phyloP scores from a whole-genome alignment of 768 basidiomycete genomes.

The Mycena rebaudengoi region DNA sequence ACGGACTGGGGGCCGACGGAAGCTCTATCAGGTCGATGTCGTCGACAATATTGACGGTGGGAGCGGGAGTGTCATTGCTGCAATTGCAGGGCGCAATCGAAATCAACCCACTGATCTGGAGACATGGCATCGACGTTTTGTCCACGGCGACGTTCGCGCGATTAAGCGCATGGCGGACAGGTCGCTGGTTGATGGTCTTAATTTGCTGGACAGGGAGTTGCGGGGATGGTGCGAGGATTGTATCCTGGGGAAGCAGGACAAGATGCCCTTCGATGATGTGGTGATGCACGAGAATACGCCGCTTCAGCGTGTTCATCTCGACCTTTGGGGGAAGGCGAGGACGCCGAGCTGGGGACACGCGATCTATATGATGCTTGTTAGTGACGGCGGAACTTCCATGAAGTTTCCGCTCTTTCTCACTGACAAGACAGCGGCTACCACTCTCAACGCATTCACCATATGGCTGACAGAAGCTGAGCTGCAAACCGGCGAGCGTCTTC shows the following conservation, averaged over 20 bases:
- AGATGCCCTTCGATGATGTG: constrained; percentile 29
- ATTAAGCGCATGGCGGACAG: constrained; percentile 20
- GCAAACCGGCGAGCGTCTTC: constrained; percentile 17
- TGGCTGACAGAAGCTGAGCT: constrained; percentile 22
- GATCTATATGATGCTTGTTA: constrained; percentile 33
- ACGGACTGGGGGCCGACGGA: neutral
- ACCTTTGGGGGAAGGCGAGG: constrained; percentile 34
- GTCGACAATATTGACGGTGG: neutral
- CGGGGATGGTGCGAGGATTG: constrained; percentile 33
- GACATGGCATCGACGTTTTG: constrained; percentile 35
- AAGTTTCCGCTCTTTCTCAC: constrained; percentile 24
- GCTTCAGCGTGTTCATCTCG: constrained; percentile 26
- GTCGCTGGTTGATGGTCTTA: constrained; percentile 29
- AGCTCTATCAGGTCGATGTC: neutral
- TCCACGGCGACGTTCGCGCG: constrained; percentile 14
- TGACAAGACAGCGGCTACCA: constrained; percentile 29
- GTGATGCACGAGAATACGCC: constrained; percentile 15
- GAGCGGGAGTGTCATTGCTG: neutral
- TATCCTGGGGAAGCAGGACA: constrained; percentile 33
- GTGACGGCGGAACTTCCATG: constrained; percentile 24
- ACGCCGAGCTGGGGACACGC: constrained; percentile 18
- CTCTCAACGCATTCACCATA: constrained; percentile 23
- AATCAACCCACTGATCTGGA: constrained; percentile 26
- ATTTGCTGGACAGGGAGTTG: neutral
- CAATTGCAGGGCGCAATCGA: constrained; percentile 13